phyloP scores from a whole-genome alignment of 2,329 filamentous ascomycete species.

The Penicillium fuscoglaucum region DNA sequence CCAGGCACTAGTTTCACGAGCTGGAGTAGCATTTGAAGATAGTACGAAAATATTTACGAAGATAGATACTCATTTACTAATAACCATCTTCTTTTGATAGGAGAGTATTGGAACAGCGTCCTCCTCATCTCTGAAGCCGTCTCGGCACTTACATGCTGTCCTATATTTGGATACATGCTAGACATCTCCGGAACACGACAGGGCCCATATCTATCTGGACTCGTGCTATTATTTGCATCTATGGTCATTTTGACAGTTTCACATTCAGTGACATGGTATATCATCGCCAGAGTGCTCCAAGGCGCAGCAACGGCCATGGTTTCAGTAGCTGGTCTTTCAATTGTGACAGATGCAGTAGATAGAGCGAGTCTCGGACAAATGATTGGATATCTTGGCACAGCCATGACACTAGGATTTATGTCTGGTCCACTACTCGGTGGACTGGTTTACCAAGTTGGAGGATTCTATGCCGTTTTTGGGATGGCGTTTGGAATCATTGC shows the following conservation, averaged over 20 bases:
- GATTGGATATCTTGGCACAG: slow-evolving; percentile 56
- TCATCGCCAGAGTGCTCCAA: slow-evolving; percentile 56
- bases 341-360: slow-evolving; percentile 60
- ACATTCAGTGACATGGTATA: slow-evolving; percentile 48
- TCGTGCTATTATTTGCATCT: slow-evolving; percentile 52
- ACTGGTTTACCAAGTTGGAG: slow-evolving; percentile 58
- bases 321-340: slow-evolving; percentile 59
- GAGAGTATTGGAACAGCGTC: slow-evolving; percentile 24
- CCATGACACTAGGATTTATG: slow-evolving; percentile 58
- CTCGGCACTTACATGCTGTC: slow-evolving; percentile 17
- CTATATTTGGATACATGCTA: slow-evolving; percentile 20
- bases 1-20: slow-evolving; percentile 15
- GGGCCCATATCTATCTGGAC: slow-evolving; percentile 57
- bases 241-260: slow-evolving; percentile 57
- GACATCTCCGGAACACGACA: slow-evolving; percentile 44
- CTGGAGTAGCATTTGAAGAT: slow-evolving; percentile 17
- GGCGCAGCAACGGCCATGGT: slow-evolving; percentile 59
- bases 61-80: background rate
- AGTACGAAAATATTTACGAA: slow-evolving; percentile 2
- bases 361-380: slow-evolving; percentile 58
- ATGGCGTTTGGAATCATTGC: slow-evolving; percentile 55
- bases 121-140: slow-evolving; percentile 20
- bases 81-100: background rate
- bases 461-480: slow-evolving; percentile 59
- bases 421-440: slow-evolving; percentile 60